phyloP scores from a whole-genome alignment of 2,329 filamentous ascomycete species.

The Aspergillus melleus region DNA sequence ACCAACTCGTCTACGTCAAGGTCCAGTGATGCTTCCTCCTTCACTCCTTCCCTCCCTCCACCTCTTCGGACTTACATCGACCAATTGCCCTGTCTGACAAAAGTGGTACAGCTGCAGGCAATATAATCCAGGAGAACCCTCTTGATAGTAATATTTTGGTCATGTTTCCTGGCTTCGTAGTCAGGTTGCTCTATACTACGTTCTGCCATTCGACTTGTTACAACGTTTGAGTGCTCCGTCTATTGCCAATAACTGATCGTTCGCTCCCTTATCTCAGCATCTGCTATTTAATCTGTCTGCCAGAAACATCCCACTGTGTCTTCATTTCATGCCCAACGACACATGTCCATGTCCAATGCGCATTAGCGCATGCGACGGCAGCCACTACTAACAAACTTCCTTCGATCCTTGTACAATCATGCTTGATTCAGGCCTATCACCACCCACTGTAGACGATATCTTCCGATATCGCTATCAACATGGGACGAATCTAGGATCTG shows the following conservation, averaged over 20 bases:
- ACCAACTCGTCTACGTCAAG: constrained; percentile 12
- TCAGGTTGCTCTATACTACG: not conserved
- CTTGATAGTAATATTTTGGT: not conserved
- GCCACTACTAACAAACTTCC: not conserved
- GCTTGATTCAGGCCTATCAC: not conserved
- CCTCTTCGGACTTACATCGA: not conserved
- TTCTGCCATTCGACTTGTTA: not conserved
- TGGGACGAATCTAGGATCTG: constrained; percentile 58
- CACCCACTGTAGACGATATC: constrained; percentile 24
- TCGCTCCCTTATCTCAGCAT: not conserved
- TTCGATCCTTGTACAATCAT: not conserved
- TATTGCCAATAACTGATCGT: not conserved
- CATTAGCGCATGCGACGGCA: not conserved
- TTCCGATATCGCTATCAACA: constrained; percentile 61
- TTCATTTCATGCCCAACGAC: not conserved
- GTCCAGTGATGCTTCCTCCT: not conserved
- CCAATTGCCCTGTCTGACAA: not conserved
- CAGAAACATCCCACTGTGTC: not conserved
- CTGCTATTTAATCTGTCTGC: not conserved
- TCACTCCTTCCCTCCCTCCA: not conserved
- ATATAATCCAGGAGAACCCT: not conserved
- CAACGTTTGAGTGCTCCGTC: not conserved
- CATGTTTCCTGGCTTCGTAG: not conserved
- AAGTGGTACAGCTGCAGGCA: not conserved
- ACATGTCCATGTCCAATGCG: not conserved